Conservation (phyloP, 2,329 filamentous ascomycete genomes). For the Fulvia fulva region DNA sequence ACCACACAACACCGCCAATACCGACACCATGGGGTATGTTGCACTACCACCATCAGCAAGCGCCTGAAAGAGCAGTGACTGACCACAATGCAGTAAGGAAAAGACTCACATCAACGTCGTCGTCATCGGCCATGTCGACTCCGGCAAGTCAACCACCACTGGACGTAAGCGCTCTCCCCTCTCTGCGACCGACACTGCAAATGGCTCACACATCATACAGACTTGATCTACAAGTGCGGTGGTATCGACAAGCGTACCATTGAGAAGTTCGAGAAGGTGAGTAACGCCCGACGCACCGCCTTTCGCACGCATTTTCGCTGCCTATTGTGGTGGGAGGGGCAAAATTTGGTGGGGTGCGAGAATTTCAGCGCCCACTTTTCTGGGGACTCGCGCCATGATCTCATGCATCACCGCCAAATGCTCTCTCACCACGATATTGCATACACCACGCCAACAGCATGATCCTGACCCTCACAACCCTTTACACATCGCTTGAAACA, state of each 20-base stretch:
- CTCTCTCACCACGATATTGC: not conserved
- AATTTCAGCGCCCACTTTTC: conserved; percentile 18
- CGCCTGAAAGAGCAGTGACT: conserved; percentile 29
- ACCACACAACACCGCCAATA: conserved; percentile 26
- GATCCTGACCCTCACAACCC: too few relatives aligned
- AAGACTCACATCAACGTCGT: conserved; percentile 94
- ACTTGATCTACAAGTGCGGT: conserved; percentile 99
- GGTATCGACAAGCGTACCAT: conserved; percentile 99
- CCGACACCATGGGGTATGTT: conserved; percentile 61
- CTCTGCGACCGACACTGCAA: conserved; percentile 29
- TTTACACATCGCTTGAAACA: too few relatives aligned
- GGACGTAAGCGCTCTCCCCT: conserved; percentile 57
- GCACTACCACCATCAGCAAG: conserved; percentile 7
- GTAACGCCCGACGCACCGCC: conserved; percentile 14
- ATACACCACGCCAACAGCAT: too few relatives aligned
- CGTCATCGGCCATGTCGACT: conserved; percentile 99
- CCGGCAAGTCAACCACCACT: conserved; percentile 96
- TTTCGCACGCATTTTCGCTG: conserved; percentile 10
- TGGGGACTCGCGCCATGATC: conserved; percentile 15
- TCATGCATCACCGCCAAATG: conserved; percentile 10
- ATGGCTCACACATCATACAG: conserved; percentile 60
- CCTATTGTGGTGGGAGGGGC: conserved; percentile 17
- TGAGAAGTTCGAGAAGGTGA: conserved; percentile 99
- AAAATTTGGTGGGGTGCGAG: conserved; percentile 23
- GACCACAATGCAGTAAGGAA: conserved; percentile 67